Evolutionary conservation across 257 asterid species (phyloP).

Genomic region (Rhazya stricta): DNA sequence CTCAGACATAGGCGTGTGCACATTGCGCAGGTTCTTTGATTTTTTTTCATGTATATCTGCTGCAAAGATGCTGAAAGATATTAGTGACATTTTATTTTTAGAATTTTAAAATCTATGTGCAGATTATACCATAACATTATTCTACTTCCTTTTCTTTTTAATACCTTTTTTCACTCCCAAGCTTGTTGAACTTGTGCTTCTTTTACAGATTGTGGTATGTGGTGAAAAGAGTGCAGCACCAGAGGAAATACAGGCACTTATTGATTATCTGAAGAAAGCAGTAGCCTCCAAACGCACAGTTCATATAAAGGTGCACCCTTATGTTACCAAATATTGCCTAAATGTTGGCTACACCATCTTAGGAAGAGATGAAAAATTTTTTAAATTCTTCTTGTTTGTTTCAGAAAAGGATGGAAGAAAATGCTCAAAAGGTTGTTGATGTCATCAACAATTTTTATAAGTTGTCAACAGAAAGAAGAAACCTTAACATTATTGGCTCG

Average conservation of each 20-base stretch:
- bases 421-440: constrained; percentile 50
- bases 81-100: neutral
- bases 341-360: constrained; percentile 11
- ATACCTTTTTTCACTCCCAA: neutral
- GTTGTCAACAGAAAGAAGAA: constrained; percentile 59
- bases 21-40: neutral
- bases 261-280: constrained; percentile 54
- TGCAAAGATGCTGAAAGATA: neutral
- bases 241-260: constrained; percentile 40
- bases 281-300: constrained; percentile 53
- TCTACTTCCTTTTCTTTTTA: neutral
- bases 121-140: neutral
- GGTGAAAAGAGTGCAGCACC: constrained; percentile 40
- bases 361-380: neutral
- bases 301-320: constrained; percentile 58
- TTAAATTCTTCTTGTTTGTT: constrained; percentile 13
- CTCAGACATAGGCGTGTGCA: neutral
- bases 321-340: constrained; percentile 14
- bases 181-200: constrained; percentile 24
- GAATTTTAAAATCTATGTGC: neutral
- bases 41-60: neutral
- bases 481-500: constrained; percentile 34
- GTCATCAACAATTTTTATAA: constrained; percentile 42
- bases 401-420: constrained; percentile 72
- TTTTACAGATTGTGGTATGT: constrained; percentile 37